These are phyloP conservation scores for Saksenaea vasiformis DNA, from an alignment of 371 early-diverging fungal species.

Conservation along the genomic window DNA sequence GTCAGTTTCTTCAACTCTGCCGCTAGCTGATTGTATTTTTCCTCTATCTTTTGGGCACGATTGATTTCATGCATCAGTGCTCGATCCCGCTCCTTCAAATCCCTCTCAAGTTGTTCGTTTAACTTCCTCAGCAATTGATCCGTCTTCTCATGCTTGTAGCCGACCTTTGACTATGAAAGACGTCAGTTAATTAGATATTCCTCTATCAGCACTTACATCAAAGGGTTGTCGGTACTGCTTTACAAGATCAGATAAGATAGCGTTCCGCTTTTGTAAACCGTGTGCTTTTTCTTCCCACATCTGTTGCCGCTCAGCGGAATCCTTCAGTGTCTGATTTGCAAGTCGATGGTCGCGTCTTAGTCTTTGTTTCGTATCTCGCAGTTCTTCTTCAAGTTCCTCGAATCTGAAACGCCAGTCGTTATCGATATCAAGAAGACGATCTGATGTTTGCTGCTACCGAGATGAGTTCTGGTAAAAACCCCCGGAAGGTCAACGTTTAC, in stretches of 20 bases:
- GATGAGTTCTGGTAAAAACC: neutral
- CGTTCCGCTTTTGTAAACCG: slow-evolving; percentile 19
- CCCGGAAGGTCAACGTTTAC: slow-evolving; percentile 4
- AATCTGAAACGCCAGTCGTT: slow-evolving; percentile 24
- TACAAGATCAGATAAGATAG: slow-evolving; percentile 17
- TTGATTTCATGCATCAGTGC: slow-evolving; percentile 8
- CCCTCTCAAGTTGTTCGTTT: slow-evolving; percentile 29
- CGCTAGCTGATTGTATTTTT: neutral
- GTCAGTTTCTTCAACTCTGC: neutral
- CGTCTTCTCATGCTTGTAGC: neutral
- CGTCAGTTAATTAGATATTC: neutral
- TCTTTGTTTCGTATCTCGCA: slow-evolving; percentile 22
- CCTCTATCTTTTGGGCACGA: slow-evolving; percentile 13
- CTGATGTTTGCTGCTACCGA: slow-evolving; percentile 2
- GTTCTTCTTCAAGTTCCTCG: slow-evolving; percentile 13
- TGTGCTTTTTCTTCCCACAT: slow-evolving; percentile 27
- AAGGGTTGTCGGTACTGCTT: slow-evolving; percentile 19
- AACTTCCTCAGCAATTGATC: slow-evolving; percentile 17
- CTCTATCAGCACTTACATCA: slow-evolving; percentile 22
- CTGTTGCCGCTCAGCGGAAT: slow-evolving; percentile 17
- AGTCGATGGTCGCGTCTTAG: slow-evolving; percentile 19
- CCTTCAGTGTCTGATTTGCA: slow-evolving; percentile 27
- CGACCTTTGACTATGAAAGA: neutral
- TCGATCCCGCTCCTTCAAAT: slow-evolving; percentile 27
- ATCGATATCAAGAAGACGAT: slow-evolving; percentile 23